Base-by-base conservation (phyloP, 2,329 filamentous ascomycete species). In the Apiospora pterosperma region DNA sequence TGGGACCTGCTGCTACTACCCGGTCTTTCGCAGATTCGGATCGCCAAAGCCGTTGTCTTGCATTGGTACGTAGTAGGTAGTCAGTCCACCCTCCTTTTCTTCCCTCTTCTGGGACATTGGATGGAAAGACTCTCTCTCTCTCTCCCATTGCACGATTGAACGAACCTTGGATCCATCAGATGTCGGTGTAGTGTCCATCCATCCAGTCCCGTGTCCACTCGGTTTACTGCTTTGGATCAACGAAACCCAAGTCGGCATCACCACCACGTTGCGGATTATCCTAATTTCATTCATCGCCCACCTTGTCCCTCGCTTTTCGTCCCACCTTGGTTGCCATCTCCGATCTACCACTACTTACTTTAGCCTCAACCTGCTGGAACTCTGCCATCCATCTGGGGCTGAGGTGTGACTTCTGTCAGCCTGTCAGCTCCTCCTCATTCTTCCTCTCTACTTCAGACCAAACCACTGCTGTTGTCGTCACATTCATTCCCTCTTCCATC, bases 31-130 rank as follows among this genome's bases (percentile, higher is more conserved):
- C 48, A 55, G 31, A 55, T 55, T 55, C 48, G 48, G 48, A 55
- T 55, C 48, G 48, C 48, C 48, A 34, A 55, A 55, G 48, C 48
- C 48, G 48, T 55, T 55, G 48, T 55, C 48, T 55, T 55, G 48
- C 48, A 55, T 55, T 55, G 34, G 28, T n/a, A n/a, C n/a, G n/a
- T n/a, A n/a, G n/a, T n/a, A n/a, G n/a, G n/a, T n/a, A n/a, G n/a
- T n/a, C 44, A 52, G 44, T 52, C 25, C 44, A 52, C 48, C 48
- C 48, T 55, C 48, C 48, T 34, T 34, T 55, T n/a, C n/a, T 55
- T 55, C 48, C 28, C 48, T 55, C 48, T 12, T 10, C 34, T 28
- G 48, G 48, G 31, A 55, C 48, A 52, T n/a, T n/a, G n/a, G n/a
- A n/a, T n/a, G n/a, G n/a, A 28, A 48, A 28, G 14, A 28, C 42